These are phyloP conservation scores for Inga laurina DNA, from an alignment of 306 rosid genomes.

Conservation along the genomic window DNA sequence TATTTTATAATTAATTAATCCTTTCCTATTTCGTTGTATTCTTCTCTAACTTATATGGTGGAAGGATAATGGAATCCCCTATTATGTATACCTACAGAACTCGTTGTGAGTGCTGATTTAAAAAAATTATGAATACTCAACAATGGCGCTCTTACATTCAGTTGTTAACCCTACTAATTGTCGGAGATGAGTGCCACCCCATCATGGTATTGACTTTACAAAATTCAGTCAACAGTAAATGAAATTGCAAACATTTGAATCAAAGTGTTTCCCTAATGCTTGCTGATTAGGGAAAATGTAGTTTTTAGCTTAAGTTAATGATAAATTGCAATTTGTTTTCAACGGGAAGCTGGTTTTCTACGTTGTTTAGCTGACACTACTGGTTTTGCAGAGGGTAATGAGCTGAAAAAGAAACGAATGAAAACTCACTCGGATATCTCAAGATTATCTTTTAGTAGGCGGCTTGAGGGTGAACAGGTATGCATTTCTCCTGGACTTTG, in stretches of 20 bases:
- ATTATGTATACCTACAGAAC: background rate
- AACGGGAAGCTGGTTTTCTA: background rate
- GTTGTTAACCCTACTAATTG: background rate
- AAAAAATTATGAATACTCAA: background rate
- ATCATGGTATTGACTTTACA: background rate
- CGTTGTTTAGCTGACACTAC: constrained; percentile 35
- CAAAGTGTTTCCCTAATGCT: background rate
- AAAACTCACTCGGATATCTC: constrained; percentile 79
- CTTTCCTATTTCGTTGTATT: constrained; percentile 14
- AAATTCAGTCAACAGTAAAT: background rate
- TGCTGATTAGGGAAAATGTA: background rate
- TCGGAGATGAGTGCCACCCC: background rate
- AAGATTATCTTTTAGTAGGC: constrained; percentile 59
- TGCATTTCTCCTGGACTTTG: constrained; percentile 24
- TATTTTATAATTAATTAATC: background rate
- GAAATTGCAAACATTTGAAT: background rate
- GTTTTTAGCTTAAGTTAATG: background rate
- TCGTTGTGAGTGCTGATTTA: constrained; percentile 17
- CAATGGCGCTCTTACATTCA: background rate
- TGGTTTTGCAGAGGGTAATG: constrained; percentile 75
- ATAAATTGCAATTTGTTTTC: background rate
- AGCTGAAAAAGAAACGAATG: constrained; percentile 82
- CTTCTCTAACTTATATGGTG: constrained; percentile 26
- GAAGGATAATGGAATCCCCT: constrained; percentile 26
- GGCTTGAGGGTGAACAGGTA: constrained; percentile 96